phyloP scores from a whole-genome alignment of 768 basidiomycete genomes.

The Leucocoprinus sp. region DNA sequence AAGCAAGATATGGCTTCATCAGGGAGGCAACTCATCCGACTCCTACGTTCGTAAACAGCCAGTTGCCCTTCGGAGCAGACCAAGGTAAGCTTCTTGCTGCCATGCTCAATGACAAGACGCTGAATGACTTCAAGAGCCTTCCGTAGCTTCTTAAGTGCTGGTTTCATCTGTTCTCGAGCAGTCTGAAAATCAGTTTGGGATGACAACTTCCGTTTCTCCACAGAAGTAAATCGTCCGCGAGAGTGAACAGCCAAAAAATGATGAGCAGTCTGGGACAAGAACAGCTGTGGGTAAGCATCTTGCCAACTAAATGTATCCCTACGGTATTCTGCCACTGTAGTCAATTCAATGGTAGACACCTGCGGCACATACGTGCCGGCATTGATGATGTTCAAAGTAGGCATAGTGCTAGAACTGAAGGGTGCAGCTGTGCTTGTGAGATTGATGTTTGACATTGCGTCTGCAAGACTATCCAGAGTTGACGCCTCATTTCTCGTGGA shows the following conservation, averaged over 20 bases:
- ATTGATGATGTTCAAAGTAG: conserved; percentile 20
- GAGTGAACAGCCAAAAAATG: conserved; percentile 53
- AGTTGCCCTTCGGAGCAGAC: conserved; percentile 41
- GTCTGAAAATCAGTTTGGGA: conserved; percentile 26
- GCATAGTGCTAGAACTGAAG: conserved; percentile 14
- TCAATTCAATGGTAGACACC: conserved; percentile 36
- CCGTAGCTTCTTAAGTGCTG: conserved; percentile 29
- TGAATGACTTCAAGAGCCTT: conserved; percentile 36
- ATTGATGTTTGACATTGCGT: conserved; percentile 24
- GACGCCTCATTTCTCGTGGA: conserved; percentile 19
- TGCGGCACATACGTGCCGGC: conserved; percentile 32
- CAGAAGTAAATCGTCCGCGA: conserved; percentile 40
- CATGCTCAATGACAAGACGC: conserved; percentile 41
- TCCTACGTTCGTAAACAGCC: conserved; percentile 41
- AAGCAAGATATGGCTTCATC: conserved; percentile 28
- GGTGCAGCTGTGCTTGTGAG: conserved; percentile 17
- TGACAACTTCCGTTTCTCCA: conserved; percentile 39
- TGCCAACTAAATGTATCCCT: conserved; percentile 38
- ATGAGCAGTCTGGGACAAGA: conserved; percentile 58
- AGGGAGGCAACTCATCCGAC: conserved; percentile 35
- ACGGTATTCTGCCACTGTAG: conserved; percentile 30
- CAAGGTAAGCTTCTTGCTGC: conserved; percentile 45
- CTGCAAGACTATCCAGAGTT: conserved; percentile 27
- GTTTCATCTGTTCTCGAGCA: conserved; percentile 25
- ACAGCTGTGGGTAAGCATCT: conserved; percentile 58